Percentiles rank a stretch among this genome's conserved stretches.
Conservation (phyloP, 2,329 filamentous ascomycete species). For the Alternaria novae-zelandiae region DNA sequence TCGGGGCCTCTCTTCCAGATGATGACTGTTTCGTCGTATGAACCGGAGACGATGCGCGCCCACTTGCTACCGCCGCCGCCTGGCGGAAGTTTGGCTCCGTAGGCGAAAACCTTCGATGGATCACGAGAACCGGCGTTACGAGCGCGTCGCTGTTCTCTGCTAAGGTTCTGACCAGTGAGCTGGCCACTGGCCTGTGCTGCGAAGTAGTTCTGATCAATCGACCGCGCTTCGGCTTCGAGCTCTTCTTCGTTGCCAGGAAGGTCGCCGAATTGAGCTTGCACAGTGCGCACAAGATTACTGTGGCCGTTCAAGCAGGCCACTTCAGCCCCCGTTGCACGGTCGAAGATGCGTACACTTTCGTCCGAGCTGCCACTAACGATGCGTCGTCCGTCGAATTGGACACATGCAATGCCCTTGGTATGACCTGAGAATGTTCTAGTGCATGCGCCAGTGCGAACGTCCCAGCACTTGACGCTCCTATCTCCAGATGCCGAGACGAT, state of each 20-base stretch:
- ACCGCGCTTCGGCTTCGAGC: conserved; percentile 73
- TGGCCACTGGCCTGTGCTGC: conserved; percentile 59
- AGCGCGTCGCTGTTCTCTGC: conserved; percentile 42
- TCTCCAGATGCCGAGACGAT: conserved; percentile 96
- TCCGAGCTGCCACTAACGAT: conserved; percentile 97
- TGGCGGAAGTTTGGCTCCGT: conserved; percentile 86
- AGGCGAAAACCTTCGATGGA: conserved; percentile 77
- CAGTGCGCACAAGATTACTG: conserved; percentile 83
- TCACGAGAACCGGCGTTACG: conserved; percentile 75
- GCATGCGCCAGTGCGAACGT: conserved; percentile 80
- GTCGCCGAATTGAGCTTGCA: conserved; percentile 94
- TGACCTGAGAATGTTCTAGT: conserved; percentile 83
- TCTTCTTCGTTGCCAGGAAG: conserved; percentile 79
- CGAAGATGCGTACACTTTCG: conserved; percentile 94
- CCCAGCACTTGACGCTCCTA: conserved; percentile 92
- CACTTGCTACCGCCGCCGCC: conserved; percentile 89
- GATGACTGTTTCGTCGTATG: conserved; percentile 94
- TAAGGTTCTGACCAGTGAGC: conserved; percentile 37
- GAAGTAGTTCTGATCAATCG: conserved; percentile 76
- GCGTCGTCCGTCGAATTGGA: conserved; percentile 91
- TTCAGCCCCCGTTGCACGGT: conserved; percentile 82
- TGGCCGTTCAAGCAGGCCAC: conserved; percentile 88
- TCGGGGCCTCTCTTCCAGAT: conserved; percentile 89
- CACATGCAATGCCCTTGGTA: conserved; percentile 93
- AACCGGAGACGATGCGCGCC: conserved; percentile 94